These are phyloP conservation scores for Avena eriantha DNA, from an alignment of 176 grass and related monocot genomes.

Conservation along the genomic window DNA sequence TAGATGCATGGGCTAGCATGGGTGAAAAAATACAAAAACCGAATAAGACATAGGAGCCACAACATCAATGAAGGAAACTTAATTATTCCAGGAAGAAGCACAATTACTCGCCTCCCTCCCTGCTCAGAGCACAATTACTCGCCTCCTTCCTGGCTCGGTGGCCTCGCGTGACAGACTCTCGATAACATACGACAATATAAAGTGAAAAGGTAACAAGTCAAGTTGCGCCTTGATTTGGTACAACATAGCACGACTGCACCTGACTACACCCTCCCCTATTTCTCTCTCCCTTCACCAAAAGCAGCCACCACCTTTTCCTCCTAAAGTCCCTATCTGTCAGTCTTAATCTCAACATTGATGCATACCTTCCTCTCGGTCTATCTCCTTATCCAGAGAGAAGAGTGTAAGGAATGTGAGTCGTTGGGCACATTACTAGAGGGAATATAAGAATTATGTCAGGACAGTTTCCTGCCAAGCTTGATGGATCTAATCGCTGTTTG, in stretches of 20 bases:
- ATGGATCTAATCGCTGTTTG: neutral
- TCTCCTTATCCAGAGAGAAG: neutral
- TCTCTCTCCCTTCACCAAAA: neutral
- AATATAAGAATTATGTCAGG: neutral
- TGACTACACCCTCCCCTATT: neutral
- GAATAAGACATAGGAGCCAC: neutral
- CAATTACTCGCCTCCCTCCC: neutral
- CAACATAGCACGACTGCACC: neutral
- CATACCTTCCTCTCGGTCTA: neutral
- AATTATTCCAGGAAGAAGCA: neutral
- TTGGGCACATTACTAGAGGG: neutral
- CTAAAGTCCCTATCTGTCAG: neutral
- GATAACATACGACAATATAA: neutral
- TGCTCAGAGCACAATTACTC: no score
- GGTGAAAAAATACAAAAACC: neutral
- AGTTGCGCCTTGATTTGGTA: neutral
- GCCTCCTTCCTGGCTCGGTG: no score
- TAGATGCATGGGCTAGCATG: neutral
- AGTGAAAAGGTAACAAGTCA: neutral
- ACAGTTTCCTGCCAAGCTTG: neutral
- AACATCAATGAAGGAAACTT: neutral
- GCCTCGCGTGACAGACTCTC: no score
- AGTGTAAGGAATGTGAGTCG: neutral
- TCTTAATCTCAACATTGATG: neutral
- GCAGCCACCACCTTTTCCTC: neutral